Base-by-base conservation (phyloP, 2,329 filamentous ascomycete genomes). In the Coniella vitis region DNA sequence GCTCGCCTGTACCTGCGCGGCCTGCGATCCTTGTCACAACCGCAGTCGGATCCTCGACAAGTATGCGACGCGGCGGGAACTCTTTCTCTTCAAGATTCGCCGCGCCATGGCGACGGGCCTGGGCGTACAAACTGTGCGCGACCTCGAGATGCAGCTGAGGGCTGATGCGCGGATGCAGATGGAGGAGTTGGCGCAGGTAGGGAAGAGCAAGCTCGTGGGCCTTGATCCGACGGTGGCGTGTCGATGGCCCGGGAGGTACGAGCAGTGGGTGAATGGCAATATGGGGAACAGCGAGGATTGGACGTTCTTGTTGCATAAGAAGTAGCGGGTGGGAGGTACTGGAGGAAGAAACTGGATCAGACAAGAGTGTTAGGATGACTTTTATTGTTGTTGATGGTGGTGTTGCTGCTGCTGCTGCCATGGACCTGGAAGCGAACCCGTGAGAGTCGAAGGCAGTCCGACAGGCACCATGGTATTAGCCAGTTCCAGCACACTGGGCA, bases 91-190 rank as follows among this genome's bases (percentile, higher is more conserved):
- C 8, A 7, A 79, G 74, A 58, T 84, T 74, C 16, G 79, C 76
- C 48, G 71, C 66, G 34, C 70, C 66, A 50, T 73, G 68, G 14
- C 70, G 74, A 49, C 79, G 65, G 31, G 79, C 64, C 53, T n/a
- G n/a, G n/a, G 66, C 40, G 4, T 10, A 13, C 20, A 64, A 52
- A 31, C 62, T 3, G 50, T 20, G 16, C 40, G 19, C 35, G 21
- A 43, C 3, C 38, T 50, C 25, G 48, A 54, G 45, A 45, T 45
- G 21, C 48, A 38, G 22, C 45, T 51, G 31, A 42, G 48, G 29
- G 19, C 20, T 22, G 16, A 25, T 31, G 21, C 45, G 31, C n/a
- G 16, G 17, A 19, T 39, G 34, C 45, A 51, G 46, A 49, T 52
- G 36, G 43, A 43, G 20, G 54, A 52, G 8, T n/a, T 54, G 4